Evolutionary conservation across 2,329 filamentous ascomycete genomes (phyloP), one percentile per base, ranked within the genome.

Genomic region (Xylariomycetidae sp.): DNA sequence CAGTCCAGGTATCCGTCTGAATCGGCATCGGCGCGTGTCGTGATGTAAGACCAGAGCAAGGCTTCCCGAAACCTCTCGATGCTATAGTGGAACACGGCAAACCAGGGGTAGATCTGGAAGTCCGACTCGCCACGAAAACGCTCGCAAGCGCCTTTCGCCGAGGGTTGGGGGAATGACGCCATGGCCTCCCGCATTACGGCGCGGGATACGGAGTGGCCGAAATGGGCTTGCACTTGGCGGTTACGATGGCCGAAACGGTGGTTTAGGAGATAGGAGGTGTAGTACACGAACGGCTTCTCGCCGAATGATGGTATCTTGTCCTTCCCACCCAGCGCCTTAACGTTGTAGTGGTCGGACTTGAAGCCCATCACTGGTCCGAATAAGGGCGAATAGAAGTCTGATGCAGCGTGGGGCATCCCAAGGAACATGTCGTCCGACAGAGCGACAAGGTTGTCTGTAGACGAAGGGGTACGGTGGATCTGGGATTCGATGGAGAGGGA

Each of bases 361-460:
- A 65, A 66, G 2, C 56, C 62, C 47, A 66, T 56, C 2, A 54
- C 59, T 2, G 57, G 56, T 1, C 63, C 63, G 32, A 66, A 66
- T 6, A 66, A 48, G 4, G 62, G 62, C 2, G 62, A 65, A 41
- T 63, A 65, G 19, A 65, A 51, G 39, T 66, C 63, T 10, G 63
- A 60, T 4, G 62, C 60, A 1, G 62, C 51, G 39, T 65, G 62
- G 1, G 52, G 50, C 46, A 57, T 60, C 2, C 63, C 61, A 5
- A 66, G 46, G 23, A 65, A 53, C 62, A 65, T 65, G 36, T 66
- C 62, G 37, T 66, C 63, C 0, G 63, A 66, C 15, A 66, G 47
- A 6, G 61, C 62, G 14, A 65, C 59, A 5, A 66, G 46, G 39
- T 63, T 40, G 35, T 64, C 61, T 1, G 54, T 59, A 19, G 57